A percentile compares a stretch with the other conserved stretches of the same genome.
Conservation (phyloP, 257 asterid genomes). For the Ophiorrhiza pumila region DNA sequence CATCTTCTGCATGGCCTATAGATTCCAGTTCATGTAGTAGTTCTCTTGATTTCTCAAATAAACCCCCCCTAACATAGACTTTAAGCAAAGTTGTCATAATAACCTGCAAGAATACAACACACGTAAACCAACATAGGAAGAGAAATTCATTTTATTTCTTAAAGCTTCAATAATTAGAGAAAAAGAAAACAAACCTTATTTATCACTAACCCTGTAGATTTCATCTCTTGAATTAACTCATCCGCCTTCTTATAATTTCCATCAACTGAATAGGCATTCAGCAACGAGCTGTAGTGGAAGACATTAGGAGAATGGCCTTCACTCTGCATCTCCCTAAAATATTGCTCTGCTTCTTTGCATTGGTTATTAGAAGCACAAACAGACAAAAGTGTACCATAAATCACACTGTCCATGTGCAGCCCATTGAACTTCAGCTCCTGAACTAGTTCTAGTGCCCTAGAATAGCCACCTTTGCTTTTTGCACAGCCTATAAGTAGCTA, state of each 20-base stretch:
- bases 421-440: constrained; percentile 65
- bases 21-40: constrained; percentile 67
- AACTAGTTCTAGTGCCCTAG: constrained; percentile 78
- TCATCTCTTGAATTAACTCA: constrained; percentile 72
- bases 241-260: constrained; percentile 76
- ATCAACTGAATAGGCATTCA: constrained; percentile 79
- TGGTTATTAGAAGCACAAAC: constrained; percentile 85
- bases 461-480: constrained; percentile 67
- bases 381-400: constrained; percentile 81
- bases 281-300: constrained; percentile 92
- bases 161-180: neutral
- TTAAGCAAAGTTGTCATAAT: constrained; percentile 76
- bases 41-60: constrained; percentile 84
- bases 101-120: constrained; percentile 50
- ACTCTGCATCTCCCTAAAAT: constrained; percentile 79
- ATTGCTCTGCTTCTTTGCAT: constrained; percentile 77
- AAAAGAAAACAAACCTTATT: constrained; percentile 61
- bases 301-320: constrained; percentile 86
- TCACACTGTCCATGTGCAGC: constrained; percentile 68
- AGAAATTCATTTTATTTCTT: too few species aligned
- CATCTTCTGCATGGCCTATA: constrained; percentile 82
- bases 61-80: constrained; percentile 75
- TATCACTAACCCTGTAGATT: constrained; percentile 54
- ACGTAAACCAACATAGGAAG: neutral
- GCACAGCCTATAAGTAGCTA: constrained; percentile 89